These are phyloP conservation scores for Colletotrichum euphorbiae DNA, from an alignment of 2,329 filamentous ascomycete species.

Conservation along the genomic window DNA sequence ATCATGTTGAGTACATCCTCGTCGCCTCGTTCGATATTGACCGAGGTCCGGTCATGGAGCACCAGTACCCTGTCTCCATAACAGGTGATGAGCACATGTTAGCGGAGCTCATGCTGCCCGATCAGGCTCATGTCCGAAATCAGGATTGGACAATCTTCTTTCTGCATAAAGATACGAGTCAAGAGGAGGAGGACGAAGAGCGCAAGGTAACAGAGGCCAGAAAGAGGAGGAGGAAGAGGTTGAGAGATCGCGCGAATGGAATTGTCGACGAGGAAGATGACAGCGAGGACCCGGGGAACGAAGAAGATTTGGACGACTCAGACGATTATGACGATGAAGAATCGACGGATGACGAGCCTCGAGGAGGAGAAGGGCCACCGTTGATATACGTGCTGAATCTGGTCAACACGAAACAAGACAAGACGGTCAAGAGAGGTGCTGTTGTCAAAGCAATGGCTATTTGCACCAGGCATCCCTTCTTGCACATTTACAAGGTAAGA, in stretches of 20 bases:
- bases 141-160: slow-evolving; percentile 99
- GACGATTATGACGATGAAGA: slow-evolving; percentile 63
- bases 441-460: slow-evolving; percentile 99
- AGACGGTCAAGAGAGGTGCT: slow-evolving; percentile 90
- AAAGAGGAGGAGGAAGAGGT: slow-evolving; percentile 62
- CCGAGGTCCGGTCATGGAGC: slow-evolving; percentile 95
- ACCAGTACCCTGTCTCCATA: slow-evolving; percentile 94
- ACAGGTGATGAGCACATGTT: slow-evolving; percentile 98
- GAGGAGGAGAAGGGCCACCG: slow-evolving; percentile 84
- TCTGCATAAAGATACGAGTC: slow-evolving; percentile 91
- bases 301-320: slow-evolving; percentile 56
- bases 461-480: slow-evolving; percentile 94
- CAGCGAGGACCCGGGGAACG: slow-evolving; percentile 60
- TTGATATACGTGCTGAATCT: slow-evolving; percentile 97
- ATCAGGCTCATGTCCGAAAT: slow-evolving; percentile 92
- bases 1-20: slow-evolving; percentile 98
- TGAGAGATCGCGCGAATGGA: slow-evolving; percentile 63
- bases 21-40: slow-evolving; percentile 98
- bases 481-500: slow-evolving; percentile 95
- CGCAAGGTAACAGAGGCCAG: slow-evolving; percentile 67
- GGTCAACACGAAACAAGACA: slow-evolving; percentile 98
- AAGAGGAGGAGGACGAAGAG: slow-evolving; percentile 83
- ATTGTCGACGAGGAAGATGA: slow-evolving; percentile 62
- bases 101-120: slow-evolving; percentile 97
- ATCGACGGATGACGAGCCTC: slow-evolving; percentile 71